phyloP scores from a whole-genome alignment of 1,284 basidiomycete species.

The Cutaneotrichosporon mucoides region DNA sequence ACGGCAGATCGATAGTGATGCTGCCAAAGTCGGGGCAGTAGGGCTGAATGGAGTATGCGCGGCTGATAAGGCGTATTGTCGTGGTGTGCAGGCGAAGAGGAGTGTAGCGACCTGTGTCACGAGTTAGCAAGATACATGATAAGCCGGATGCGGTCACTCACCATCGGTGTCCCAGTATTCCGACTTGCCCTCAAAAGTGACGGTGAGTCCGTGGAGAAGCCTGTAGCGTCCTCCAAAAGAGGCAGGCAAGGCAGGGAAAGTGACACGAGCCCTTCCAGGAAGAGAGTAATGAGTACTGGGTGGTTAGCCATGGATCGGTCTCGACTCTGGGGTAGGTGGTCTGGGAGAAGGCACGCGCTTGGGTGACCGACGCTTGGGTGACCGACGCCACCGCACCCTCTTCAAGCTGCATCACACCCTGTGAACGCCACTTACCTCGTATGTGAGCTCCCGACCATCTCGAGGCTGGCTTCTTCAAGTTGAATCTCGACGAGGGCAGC shows the following conservation, averaged over 20 bases:
- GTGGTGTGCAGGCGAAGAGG: constrained; percentile 31
- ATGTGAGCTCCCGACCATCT: constrained; percentile 1
- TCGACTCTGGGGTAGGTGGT: neutral
- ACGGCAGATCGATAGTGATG: constrained; percentile 34
- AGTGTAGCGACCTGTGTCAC: constrained; percentile 38
- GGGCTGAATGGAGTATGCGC: constrained; percentile 6
- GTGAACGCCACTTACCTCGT: neutral
- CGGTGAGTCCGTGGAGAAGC: constrained; percentile 28
- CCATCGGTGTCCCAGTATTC: constrained; percentile 40
- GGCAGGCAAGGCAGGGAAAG: constrained; percentile 10
- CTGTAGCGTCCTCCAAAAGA: neutral
- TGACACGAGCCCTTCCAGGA: constrained; percentile 19
- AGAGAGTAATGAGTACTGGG: constrained; percentile 26
- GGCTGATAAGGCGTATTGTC: constrained; percentile 17
- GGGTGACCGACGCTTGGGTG: too few relatives aligned
- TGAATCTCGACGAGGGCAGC: neutral
- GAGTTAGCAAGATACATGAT: too few relatives aligned
- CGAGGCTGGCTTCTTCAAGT: neutral
- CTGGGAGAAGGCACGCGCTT: neutral
- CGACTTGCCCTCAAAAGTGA: constrained; percentile 35
- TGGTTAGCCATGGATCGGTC: neutral
- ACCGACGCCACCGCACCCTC: too few relatives aligned
- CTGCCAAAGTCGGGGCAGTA: neutral
- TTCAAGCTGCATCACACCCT: too few relatives aligned
- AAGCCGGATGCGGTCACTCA: neutral